Evolutionary conservation across 1,284 basidiomycete species (phyloP), one percentile per base, ranked within the genome.

Genomic region (Rhodotorula mucilaginosa): DNA sequence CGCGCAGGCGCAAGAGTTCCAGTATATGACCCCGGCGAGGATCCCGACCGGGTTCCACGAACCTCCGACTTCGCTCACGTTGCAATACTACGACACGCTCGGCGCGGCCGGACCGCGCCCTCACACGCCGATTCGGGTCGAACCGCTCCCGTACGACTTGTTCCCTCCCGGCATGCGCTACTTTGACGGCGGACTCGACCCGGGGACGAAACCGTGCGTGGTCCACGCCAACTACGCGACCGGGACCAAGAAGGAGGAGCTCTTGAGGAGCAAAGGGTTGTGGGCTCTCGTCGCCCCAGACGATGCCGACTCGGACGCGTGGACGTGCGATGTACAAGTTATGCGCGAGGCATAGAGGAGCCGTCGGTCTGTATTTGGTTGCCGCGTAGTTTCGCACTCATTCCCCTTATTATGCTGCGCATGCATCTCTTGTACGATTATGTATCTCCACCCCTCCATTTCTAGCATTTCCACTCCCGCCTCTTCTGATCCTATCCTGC

Each of bases 181-280:
- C 65, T 77, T 77, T 39, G 70, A 75, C 51, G 65, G 69, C 34
- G 75, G 71, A 3, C 51, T 71, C 15, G 67, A 70, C 46, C 63
- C 65, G 16, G 76, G 76, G 1, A 63, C 65, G 46, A 58, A 62
- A 34, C 62, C 70, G 13, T 74, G 72, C 58, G 76, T 77, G 21
- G 76, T 77, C 18, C 76, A 77, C 57, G 76, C 76, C 15, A 77
- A 77, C 58, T 77, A 77, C 52, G 76, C 72, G 60, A 72, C 64
- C 26, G 74, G 72, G 21, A 46, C n/a, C 23, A 59, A 44, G 56
- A 77, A 77, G 65, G 72, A 71, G 63, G 52, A 65, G 47, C 59
- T 75, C 66, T 47, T 77, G 62, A 46, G 66, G 29, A 47, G 65
- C 34, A 31, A 64, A 56, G 67, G 68, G 34, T n/a, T 77, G 57